Percentiles rank a stretch among this genome's conserved stretches.
Evolutionary conservation across 2,329 filamentous ascomycete genomes (phyloP).

Genomic region (Thelonectria discophora): DNA sequence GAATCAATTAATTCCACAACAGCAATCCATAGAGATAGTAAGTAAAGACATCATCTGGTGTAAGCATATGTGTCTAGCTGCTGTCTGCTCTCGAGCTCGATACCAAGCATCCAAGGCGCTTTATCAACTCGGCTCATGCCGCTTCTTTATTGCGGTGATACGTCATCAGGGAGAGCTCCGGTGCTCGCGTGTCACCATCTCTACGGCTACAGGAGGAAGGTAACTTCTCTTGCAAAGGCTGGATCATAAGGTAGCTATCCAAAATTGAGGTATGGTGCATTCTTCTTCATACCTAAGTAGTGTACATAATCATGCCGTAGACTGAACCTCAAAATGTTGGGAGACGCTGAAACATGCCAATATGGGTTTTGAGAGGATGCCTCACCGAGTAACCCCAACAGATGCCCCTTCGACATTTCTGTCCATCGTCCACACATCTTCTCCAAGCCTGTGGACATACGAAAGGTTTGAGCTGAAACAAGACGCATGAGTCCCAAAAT

Average conservation of each 20-base stretch:
- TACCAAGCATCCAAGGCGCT: background rate
- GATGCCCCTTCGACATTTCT: background rate
- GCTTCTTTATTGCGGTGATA: background rate
- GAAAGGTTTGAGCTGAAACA: slow-evolving; percentile 35
- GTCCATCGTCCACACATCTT: background rate
- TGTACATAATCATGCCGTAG: background rate
- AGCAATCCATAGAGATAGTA: background rate
- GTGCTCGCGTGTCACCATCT: background rate
- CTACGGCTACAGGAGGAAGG: too few species aligned
- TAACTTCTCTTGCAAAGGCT: too few species aligned
- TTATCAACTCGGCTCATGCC: background rate
- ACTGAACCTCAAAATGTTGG: background rate
- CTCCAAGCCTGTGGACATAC: slow-evolving; percentile 14
- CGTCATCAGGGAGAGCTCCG: background rate
- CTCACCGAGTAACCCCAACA: background rate
- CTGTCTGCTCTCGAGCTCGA: background rate
- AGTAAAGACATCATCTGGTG: background rate
- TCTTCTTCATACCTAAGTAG: background rate
- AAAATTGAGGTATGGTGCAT: too few species aligned
- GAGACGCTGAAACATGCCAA: background rate
- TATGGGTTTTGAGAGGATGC: background rate
- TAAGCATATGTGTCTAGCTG: background rate
- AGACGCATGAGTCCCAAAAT: slow-evolving; percentile 39
- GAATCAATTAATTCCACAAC: slow-evolving; percentile 7
- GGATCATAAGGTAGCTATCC: background rate